These are phyloP conservation scores for Amniculicola lignicola DNA, from an alignment of 495 filamentous ascomycete genomes.

Conservation along the genomic window DNA sequence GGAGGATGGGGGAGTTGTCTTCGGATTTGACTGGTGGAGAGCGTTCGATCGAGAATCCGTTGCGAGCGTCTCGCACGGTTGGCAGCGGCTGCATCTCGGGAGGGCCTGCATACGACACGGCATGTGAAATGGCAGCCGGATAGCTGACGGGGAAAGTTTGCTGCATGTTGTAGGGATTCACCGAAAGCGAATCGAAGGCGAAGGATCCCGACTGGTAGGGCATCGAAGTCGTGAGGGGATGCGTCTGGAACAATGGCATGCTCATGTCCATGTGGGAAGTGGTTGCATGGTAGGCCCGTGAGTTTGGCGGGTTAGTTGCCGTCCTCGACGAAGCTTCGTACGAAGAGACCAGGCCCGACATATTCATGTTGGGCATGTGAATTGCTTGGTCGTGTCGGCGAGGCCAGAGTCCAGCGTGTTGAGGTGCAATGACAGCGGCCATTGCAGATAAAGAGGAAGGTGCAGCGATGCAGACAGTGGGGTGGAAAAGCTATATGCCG, in stretches of 20 bases:
- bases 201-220: slow-evolving; percentile 35
- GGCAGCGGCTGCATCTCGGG: slow-evolving; percentile 20
- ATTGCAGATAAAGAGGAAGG: slow-evolving; percentile 27
- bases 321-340: slow-evolving; percentile 30
- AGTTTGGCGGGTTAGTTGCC: slow-evolving; percentile 17
- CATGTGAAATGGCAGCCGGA: slow-evolving; percentile 17
- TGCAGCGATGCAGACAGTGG: slow-evolving; percentile 2
- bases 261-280: slow-evolving; percentile 33
- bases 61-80: slow-evolving; percentile 20
- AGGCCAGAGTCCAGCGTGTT: slow-evolving; percentile 36
- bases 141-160: slow-evolving; percentile 27
- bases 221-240: slow-evolving; percentile 28
- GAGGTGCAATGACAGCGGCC: slow-evolving; percentile 34
- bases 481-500: slow-evolving; percentile 22
- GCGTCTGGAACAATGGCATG: slow-evolving; percentile 33
- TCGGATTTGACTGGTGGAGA: slow-evolving; percentile 41
- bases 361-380: slow-evolving; percentile 32
- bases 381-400: slow-evolving; percentile 30
- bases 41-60: slow-evolving; percentile 23
- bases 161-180: slow-evolving; percentile 35
- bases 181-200: slow-evolving; percentile 33
- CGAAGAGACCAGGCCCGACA: slow-evolving; percentile 28
- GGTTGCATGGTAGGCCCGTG: slow-evolving; percentile 28
- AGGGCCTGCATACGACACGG: slow-evolving; percentile 21
- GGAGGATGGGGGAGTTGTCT: slow-evolving; percentile 36